phyloP scores from a whole-genome alignment of 176 grass and related monocot species.

The Dactylis glomerata region DNA sequence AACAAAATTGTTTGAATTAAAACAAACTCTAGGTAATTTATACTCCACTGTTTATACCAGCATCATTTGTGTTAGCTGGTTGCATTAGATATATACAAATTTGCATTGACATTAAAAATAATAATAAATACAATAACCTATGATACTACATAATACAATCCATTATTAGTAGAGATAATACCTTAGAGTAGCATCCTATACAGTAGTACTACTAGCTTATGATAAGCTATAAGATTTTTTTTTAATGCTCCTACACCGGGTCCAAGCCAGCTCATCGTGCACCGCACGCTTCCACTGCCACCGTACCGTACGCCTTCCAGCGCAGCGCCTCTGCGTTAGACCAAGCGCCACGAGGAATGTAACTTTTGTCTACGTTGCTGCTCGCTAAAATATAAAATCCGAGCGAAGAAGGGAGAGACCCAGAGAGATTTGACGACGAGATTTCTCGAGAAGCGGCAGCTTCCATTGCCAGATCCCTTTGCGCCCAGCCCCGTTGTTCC shows the following conservation, averaged over 20 bases:
- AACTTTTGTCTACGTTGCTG: not conserved
- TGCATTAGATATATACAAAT: too few relatives aligned
- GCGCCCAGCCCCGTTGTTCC: not conserved
- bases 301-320: not conserved
- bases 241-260: not conserved
- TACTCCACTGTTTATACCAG: too few relatives aligned
- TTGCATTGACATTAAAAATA: too few relatives aligned
- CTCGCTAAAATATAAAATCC: conserved; percentile 2
- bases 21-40: too few relatives aligned
- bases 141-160: too few relatives aligned
- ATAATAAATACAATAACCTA: too few relatives aligned
- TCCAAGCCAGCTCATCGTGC: not conserved
- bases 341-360: not conserved
- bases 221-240: too few relatives aligned
- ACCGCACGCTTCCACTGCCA: not conserved
- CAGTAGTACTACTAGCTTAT: too few relatives aligned
- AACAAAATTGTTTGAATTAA: too few relatives aligned
- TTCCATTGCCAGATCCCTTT: conserved; percentile 29
- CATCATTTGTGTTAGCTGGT: too few relatives aligned
- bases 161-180: too few relatives aligned
- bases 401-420: not conserved
- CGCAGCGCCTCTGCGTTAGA: not conserved
- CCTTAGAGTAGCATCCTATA: too few relatives aligned
- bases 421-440: not conserved
- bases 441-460: conserved; percentile 12